Evolutionary conservation across 2,329 filamentous ascomycete genomes (phyloP).

Genomic region (Hypomyces rosellus): DNA sequence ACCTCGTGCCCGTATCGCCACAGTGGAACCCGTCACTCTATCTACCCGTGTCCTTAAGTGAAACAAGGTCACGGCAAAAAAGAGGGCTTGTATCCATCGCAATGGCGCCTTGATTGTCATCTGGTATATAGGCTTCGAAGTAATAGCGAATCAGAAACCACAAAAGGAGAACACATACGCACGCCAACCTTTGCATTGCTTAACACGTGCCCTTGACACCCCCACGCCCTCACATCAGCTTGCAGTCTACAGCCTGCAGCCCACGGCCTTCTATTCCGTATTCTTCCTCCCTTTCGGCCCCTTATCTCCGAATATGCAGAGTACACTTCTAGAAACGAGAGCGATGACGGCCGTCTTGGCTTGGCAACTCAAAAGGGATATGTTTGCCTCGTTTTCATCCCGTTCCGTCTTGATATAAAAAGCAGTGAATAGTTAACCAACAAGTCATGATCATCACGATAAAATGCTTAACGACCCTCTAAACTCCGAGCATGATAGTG

Average conservation of each 20-base stretch:
- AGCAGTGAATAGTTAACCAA: constrained; percentile 11
- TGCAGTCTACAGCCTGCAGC: too few species aligned
- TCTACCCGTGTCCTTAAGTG: not conserved
- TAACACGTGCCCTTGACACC: not conserved
- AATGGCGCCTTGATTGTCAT: not conserved
- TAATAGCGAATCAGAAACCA: not conserved
- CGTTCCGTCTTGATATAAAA: not conserved
- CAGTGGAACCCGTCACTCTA: not conserved
- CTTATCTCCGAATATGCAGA: too few species aligned
- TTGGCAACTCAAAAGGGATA: not conserved
- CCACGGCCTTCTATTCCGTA: not conserved
- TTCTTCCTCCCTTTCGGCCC: not conserved
- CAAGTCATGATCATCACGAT: constrained; percentile 13
- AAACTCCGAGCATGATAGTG: constrained; percentile 10
- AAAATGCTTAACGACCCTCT: constrained; percentile 12
- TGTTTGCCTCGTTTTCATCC: not conserved
- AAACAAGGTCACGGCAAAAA: not conserved
- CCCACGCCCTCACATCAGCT: not conserved
- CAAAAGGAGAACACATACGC: not conserved
- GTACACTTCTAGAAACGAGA: too few species aligned
- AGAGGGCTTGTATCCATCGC: not conserved
- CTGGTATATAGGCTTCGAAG: not conserved
- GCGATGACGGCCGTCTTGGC: not conserved
- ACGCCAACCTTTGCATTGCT: not conserved
- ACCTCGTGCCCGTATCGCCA: not conserved